Evolutionary conservation across 768 basidiomycete species (phyloP).

Genomic region (Saitozyma podzolica): DNA sequence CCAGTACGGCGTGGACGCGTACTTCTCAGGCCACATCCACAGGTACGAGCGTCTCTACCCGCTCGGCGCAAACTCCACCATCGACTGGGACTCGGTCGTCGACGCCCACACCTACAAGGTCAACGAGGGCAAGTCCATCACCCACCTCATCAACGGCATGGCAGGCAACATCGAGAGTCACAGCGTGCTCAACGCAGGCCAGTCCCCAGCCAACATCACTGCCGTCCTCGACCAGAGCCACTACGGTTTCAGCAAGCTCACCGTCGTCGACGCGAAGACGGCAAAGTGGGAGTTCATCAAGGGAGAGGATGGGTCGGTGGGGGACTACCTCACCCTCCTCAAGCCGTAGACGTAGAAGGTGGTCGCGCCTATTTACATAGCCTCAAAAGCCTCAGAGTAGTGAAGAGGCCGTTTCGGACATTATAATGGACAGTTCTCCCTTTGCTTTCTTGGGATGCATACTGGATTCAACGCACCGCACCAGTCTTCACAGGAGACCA

Average conservation of each 20-base stretch:
- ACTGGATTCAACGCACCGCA: too few relatives aligned
- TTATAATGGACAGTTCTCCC: too few relatives aligned
- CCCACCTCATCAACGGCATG: constrained; percentile 61
- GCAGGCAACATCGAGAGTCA: constrained; percentile 76
- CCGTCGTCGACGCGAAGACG: constrained; percentile 25
- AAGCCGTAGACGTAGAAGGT: constrained; percentile 7
- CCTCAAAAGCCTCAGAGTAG: too few relatives aligned
- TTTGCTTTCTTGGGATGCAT: too few relatives aligned
- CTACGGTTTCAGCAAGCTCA: constrained; percentile 28
- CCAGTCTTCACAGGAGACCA: too few relatives aligned
- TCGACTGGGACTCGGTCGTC: constrained; percentile 17
- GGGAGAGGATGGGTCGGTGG: constrained; percentile 14
- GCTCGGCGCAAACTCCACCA: constrained; percentile 21
- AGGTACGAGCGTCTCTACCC: constrained; percentile 24
- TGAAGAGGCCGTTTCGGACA: too few relatives aligned
- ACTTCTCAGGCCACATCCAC: constrained; percentile 20
- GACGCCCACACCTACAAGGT: constrained; percentile 27
- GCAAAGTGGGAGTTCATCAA: constrained; percentile 22
- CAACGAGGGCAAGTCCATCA: constrained; percentile 14
- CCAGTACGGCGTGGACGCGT: constrained; percentile 32
- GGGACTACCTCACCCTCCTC: constrained; percentile 16
- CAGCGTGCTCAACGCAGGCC: constrained; percentile 5
- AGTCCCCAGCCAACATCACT: constrained; percentile 20
- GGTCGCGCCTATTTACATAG: too few relatives aligned
- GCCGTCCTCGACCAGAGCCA: constrained; percentile 18